Conservation (phyloP, 2,329 filamentous ascomycete species). For the Trichoderma atroviride region DNA sequence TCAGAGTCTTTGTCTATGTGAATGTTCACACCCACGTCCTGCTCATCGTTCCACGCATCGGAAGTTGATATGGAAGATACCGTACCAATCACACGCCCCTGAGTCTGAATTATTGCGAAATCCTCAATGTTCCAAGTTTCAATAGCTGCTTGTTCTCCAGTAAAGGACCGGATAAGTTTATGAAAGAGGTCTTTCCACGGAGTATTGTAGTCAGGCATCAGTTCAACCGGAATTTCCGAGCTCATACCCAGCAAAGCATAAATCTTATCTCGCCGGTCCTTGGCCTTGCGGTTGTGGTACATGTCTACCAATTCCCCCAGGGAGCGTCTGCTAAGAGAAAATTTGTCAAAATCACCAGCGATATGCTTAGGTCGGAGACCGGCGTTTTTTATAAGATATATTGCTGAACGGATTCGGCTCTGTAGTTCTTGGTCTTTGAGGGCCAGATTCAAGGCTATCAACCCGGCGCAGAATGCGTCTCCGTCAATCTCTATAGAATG, state of each 20-base stretch:
- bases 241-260: not conserved
- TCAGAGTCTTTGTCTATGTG: no score
- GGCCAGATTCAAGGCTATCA: not conserved
- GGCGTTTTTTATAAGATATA: not conserved
- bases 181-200: not conserved
- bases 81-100: not conserved
- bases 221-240: not conserved
- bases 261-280: not conserved
- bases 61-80: not conserved
- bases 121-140: not conserved
- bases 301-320: not conserved
- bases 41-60: not conserved
- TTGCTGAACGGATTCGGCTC: not conserved
- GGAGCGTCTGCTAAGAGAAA: not conserved
- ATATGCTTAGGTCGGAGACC: not conserved
- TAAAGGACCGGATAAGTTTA: not conserved
- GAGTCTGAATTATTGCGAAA: not conserved
- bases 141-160: not conserved
- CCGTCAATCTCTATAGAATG: not conserved
- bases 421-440: not conserved
- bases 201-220: not conserved
- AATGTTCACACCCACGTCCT: not conserved
- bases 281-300: not conserved
- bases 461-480: not conserved
- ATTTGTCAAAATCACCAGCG: not conserved